Conservation (phyloP, 2,329 filamentous ascomycete species). For the Pseudopithomyces maydicus region DNA sequence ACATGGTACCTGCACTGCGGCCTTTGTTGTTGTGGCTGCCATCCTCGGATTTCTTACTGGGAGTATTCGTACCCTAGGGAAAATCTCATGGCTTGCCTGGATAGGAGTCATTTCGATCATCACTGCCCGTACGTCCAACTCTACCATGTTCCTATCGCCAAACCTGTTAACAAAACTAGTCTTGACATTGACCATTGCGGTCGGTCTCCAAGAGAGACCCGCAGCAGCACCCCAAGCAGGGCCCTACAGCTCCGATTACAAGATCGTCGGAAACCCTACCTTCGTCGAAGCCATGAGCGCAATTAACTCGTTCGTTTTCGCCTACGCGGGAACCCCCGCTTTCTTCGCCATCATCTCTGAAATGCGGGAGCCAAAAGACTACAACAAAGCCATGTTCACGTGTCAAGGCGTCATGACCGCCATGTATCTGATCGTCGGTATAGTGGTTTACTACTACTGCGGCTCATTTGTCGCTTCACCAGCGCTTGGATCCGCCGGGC, state of each 20-base stretch:
- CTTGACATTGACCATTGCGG: constrained; percentile 21
- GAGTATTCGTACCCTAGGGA: constrained; percentile 10
- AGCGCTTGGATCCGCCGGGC: constrained; percentile 65
- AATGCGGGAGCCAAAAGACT: constrained; percentile 63
- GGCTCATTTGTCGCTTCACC: constrained; percentile 65
- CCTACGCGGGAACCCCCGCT: constrained; percentile 15
- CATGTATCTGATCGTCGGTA: constrained; percentile 69
- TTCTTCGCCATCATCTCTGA: constrained; percentile 64
- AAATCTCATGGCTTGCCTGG: constrained; percentile 19
- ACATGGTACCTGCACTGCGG: constrained; percentile 29
- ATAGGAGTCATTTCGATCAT: constrained; percentile 6
- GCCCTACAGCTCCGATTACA: constrained; percentile 7
- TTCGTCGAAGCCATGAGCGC: constrained; percentile 13
- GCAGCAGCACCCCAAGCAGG: constrained; percentile 20
- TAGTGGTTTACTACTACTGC: constrained; percentile 69
- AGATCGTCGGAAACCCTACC: constrained; percentile 10
- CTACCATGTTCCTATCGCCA: background rate
- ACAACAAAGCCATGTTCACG: constrained; percentile 64
- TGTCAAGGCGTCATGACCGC: constrained; percentile 60
- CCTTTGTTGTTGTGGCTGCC: constrained; percentile 21
- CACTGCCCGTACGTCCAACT: background rate
- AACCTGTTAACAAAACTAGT: constrained; percentile 12
- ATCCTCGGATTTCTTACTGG: constrained; percentile 29
- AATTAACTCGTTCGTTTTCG: constrained; percentile 7
- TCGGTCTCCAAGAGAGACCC: constrained; percentile 21